Base-by-base conservation (phyloP, 2,329 filamentous ascomycete genomes). In the Paraconiothyrium sp. region DNA sequence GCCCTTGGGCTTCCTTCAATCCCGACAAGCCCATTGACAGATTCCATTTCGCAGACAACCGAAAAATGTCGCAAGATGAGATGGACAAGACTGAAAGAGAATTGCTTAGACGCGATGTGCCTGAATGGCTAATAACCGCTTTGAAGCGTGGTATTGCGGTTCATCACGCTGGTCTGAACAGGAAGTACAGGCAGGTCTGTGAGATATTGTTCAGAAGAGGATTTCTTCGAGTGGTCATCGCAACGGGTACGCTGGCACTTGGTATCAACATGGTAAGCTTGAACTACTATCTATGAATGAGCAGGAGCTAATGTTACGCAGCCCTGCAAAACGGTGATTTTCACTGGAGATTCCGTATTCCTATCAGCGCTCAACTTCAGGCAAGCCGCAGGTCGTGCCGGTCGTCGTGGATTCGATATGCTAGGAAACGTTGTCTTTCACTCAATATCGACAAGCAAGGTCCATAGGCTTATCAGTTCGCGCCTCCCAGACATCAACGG, bases 341-440 rank as follows among this genome's bases (percentile, higher is more conserved):
- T 94, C 74, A 85, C 84, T 16, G 90, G 90, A 0, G 91, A 94
- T 73, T 92, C 89, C 0, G 83, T 91, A 2, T 93, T 86, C 72
- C 79, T 94, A 47, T 92, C 90, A 0, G 87, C 91, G 0, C 85
- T 94, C 55, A 92, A 92, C 73, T 94, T 90, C 75, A 86, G 90
- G 9, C 92, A 94, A 75, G 90, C 87, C 8, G 88, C 91, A 59
- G 91, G 92, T 77, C 89, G 91, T 83, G 90, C 92, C 35, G 92
- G 92, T 67, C 89, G 92, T 76, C 86, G 92, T 80, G 92, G 92
- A 1, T 94, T 94, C 64, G 92, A 94, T 72, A 80, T 93, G 24
- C 84, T 94, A 1, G 92, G 92, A 59, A 94, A 94, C 69, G 89
- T 94, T 1, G 89, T 94, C 1, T 94, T 94, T 76, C 89, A 91